These are phyloP conservation scores for Perilla frutescens DNA, from an alignment of 257 asterid genomes.

Conservation along the genomic window DNA sequence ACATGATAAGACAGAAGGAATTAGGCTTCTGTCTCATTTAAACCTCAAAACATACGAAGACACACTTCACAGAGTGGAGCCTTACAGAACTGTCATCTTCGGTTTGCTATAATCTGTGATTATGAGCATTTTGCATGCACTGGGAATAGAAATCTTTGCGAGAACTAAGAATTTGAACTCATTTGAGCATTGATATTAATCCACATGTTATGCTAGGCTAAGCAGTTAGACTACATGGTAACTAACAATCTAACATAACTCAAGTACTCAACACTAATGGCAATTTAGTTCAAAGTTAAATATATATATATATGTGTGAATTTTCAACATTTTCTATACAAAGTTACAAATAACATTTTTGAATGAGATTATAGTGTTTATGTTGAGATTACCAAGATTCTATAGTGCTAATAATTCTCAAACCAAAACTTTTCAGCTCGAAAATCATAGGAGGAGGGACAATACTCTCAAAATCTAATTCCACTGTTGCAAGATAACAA, in stretches of 20 bases:
- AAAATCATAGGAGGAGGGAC: neutral
- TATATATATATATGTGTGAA: neutral
- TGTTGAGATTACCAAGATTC: constrained; percentile 5
- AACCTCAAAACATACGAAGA: constrained; percentile 13
- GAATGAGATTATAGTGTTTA: constrained; percentile 20
- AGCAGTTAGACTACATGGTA: neutral
- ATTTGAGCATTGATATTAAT: neutral
- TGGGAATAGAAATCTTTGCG: neutral
- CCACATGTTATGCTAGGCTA: constrained; percentile 15
- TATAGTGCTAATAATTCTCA: constrained; percentile 15
- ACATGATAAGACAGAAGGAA: neutral
- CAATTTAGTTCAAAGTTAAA: neutral
- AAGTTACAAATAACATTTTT: neutral
- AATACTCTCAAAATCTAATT: constrained; percentile 19
- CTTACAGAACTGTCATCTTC: neutral
- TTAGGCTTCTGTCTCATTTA: constrained; percentile 22
- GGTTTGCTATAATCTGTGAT: neutral
- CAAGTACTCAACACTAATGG: neutral
- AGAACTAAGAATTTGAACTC: constrained; percentile 4
- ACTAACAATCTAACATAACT: constrained; percentile 26
- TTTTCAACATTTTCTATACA: neutral
- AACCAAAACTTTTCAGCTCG: neutral
- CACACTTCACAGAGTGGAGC: constrained; percentile 22
- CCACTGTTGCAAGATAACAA: constrained; percentile 12
- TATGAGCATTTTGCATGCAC: neutral